Conservation (phyloP, 2,329 filamentous ascomycete genomes). For the Penicillium sclerotigenum region DNA sequence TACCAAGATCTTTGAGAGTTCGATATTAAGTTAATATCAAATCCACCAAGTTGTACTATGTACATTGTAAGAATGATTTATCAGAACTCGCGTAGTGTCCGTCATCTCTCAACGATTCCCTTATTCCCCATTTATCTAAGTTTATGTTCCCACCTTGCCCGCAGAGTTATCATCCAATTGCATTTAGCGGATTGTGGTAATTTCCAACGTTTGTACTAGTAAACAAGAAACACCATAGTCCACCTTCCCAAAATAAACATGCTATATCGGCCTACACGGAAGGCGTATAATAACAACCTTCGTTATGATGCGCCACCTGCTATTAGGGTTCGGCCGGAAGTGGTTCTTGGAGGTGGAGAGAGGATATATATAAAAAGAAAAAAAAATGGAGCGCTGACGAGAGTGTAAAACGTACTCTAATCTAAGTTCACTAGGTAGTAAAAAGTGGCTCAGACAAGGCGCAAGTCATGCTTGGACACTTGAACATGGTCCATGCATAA, state of each 20-base stretch:
- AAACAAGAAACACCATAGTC: not conserved
- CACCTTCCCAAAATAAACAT: not conserved
- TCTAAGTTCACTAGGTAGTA: not conserved
- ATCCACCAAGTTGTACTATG: not conserved
- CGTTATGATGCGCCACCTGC: not conserved
- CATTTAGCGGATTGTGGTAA: not conserved
- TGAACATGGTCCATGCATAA: not conserved
- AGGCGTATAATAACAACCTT: not conserved
- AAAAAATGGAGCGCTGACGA: not conserved
- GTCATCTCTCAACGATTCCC: not conserved
- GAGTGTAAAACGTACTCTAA: not conserved
- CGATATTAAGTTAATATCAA: not conserved
- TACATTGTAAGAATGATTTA: not conserved
- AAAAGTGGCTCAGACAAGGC: conserved; percentile 2
- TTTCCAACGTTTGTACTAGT: not conserved
- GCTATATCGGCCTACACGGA: not conserved
- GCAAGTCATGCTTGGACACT: not conserved
- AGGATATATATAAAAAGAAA: not conserved
- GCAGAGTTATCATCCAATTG: not conserved
- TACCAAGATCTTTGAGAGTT: not conserved
- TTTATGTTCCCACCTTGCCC: not conserved
- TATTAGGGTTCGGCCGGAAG: not conserved
- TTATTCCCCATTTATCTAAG: not conserved
- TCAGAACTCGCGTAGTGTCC: not conserved
- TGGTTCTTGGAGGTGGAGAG: not conserved